A percentile compares a stretch with the other conserved stretches of the same genome.
These are phyloP conservation scores for Penicillium atrosanguineum DNA, from an alignment of 495 filamentous ascomycete species.

Conservation along the genomic window DNA sequence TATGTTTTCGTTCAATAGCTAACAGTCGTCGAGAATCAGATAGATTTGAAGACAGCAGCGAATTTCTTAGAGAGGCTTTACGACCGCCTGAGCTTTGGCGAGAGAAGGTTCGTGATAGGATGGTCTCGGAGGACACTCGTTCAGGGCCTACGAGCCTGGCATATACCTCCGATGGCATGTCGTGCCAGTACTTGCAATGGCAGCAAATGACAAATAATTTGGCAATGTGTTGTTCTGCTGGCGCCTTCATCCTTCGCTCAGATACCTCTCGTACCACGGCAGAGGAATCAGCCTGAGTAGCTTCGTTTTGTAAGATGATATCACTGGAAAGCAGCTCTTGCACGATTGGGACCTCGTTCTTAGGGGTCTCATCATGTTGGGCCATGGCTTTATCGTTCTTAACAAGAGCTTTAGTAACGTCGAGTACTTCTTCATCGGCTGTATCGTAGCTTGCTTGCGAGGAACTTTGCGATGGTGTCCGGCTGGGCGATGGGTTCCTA, in stretches of 20 bases:
- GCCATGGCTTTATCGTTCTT: not conserved
- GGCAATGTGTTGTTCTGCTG: conserved; percentile 51
- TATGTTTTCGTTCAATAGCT: not conserved
- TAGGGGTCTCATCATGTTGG: not conserved
- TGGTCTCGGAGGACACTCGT: conserved; percentile 44
- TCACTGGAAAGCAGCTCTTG: not conserved
- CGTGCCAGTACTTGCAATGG: conserved; percentile 77
- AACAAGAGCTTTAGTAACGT: conserved; percentile 10
- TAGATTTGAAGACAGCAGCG: conserved; percentile 32
- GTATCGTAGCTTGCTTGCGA: conserved; percentile 37
- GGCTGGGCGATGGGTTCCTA: conserved; percentile 5
- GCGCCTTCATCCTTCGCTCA: conserved; percentile 17
- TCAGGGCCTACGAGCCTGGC: conserved; percentile 69
- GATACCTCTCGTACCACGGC: conserved; percentile 9
- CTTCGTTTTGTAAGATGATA: not conserved
- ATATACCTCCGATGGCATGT: conserved; percentile 73
- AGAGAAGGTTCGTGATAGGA: conserved; percentile 11
- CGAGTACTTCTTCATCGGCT: conserved; percentile 32
- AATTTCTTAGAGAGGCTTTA: conserved; percentile 1
- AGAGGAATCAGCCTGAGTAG: not conserved
- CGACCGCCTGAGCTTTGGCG: conserved; percentile 1
- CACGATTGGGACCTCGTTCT: not conserved
- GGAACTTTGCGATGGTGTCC: conserved; percentile 15
- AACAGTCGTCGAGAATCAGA: conserved; percentile 4
- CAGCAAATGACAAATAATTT: conserved; percentile 84